phyloP scores from a whole-genome alignment of 257 asterid species.

The Nicotiana knightiana region DNA sequence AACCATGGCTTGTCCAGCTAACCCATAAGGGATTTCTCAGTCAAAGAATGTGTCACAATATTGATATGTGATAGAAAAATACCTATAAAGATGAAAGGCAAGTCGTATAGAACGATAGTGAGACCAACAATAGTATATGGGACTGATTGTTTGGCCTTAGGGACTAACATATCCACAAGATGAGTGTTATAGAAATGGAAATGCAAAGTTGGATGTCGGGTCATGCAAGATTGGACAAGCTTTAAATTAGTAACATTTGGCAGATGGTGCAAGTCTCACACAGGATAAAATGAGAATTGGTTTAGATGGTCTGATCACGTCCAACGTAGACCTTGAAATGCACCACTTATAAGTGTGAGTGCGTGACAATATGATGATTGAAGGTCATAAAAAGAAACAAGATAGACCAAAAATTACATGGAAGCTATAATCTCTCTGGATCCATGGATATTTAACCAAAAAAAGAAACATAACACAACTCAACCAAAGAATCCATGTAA shows the following conservation, averaged over 20 bases:
- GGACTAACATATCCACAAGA: background rate
- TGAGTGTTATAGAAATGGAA: background rate
- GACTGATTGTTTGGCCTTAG: background rate
- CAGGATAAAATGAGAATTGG: background rate
- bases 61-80: background rate
- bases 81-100: background rate
- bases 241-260: background rate
- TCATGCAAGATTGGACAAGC: background rate
- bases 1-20: background rate
- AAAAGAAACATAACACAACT: background rate
- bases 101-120: background rate
- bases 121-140: background rate
- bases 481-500: background rate
- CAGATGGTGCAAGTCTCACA: background rate
- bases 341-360: background rate
- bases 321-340: background rate
- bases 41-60: background rate
- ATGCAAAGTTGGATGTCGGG: background rate
- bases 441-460: background rate
- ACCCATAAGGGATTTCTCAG: background rate
- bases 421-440: background rate
- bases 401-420: background rate
- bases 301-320: background rate
- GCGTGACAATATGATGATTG: background rate
- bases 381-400: background rate